Conservation (phyloP, 2,329 filamentous ascomycete genomes). For the Orbilia oligospora region DNA sequence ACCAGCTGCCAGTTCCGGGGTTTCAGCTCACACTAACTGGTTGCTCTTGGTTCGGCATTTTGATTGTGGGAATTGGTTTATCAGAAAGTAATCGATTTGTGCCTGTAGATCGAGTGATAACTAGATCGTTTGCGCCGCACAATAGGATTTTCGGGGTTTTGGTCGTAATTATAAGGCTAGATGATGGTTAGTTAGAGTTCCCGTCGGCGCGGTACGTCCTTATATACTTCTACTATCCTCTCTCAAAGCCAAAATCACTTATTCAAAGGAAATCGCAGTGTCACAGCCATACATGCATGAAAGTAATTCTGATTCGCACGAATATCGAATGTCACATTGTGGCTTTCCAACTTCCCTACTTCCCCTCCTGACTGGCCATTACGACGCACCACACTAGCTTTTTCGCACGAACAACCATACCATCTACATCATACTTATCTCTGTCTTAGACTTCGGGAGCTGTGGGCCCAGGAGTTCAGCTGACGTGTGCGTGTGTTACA, state of each 20-base stretch:
- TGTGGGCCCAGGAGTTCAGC: slow-evolving; percentile 29
- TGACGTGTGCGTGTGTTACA: slow-evolving; percentile 59
- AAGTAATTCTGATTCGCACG: slow-evolving; percentile 10
- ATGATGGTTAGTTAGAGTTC: neutral
- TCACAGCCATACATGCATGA: neutral
- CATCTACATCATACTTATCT: slow-evolving; percentile 36
- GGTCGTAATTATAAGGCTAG: neutral
- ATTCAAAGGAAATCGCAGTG: neutral
- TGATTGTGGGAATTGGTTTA: neutral
- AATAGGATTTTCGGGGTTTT: neutral
- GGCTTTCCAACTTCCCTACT: neutral
- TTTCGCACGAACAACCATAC: slow-evolving; percentile 36
- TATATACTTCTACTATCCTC: neutral
- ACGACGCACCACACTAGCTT: slow-evolving; percentile 7
- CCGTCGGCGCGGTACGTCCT: neutral
- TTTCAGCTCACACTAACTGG: slow-evolving; percentile 25
- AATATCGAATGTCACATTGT: slow-evolving; percentile 3
- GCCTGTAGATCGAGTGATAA: neutral
- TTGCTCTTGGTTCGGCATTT: slow-evolving; percentile 52
- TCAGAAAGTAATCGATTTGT: neutral
- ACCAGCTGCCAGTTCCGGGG: neutral
- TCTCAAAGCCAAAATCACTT: neutral
- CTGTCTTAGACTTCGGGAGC: slow-evolving; percentile 3
- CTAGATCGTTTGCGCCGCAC: neutral
- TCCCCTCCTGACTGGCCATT: neutral